These are phyloP conservation scores for Solanum arcanum DNA, from an alignment of 257 asterid genomes.

Conservation along the genomic window DNA sequence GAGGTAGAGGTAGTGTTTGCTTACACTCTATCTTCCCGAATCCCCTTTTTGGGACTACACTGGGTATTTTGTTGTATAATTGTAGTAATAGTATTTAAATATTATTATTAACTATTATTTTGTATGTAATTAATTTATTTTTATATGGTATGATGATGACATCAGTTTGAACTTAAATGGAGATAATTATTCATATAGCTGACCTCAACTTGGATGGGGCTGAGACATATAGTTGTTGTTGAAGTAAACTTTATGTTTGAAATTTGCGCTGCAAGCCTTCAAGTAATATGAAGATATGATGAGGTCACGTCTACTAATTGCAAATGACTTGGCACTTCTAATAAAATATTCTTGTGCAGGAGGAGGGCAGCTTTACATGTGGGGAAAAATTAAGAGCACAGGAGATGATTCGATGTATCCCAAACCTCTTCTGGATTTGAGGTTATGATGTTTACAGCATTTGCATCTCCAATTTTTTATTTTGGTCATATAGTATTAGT, in stretches of 20 bases:
- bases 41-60: background rate
- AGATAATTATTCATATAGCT: background rate
- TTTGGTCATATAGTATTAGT: background rate
- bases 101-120: background rate
- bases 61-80: background rate
- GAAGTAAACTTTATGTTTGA: background rate
- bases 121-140: background rate
- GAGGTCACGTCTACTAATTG: background rate
- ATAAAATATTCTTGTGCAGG: slow-evolving; percentile 29
- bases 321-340: background rate
- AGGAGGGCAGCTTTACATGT: slow-evolving; percentile 99
- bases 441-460: slow-evolving; percentile 31
- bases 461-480: background rate
- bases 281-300: background rate
- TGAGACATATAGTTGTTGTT: background rate
- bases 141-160: background rate
- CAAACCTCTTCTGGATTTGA: slow-evolving; percentile 90
- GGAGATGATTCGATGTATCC: slow-evolving; percentile 99
- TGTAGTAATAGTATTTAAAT: background rate
- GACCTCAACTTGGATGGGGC: background rate
- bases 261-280: background rate
- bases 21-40: background rate
- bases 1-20: background rate
- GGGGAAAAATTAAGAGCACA: slow-evolving; percentile 87
- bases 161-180: background rate